Conservation (phyloP, 2,329 filamentous ascomycete species). For the Fonsecaea monophora region DNA sequence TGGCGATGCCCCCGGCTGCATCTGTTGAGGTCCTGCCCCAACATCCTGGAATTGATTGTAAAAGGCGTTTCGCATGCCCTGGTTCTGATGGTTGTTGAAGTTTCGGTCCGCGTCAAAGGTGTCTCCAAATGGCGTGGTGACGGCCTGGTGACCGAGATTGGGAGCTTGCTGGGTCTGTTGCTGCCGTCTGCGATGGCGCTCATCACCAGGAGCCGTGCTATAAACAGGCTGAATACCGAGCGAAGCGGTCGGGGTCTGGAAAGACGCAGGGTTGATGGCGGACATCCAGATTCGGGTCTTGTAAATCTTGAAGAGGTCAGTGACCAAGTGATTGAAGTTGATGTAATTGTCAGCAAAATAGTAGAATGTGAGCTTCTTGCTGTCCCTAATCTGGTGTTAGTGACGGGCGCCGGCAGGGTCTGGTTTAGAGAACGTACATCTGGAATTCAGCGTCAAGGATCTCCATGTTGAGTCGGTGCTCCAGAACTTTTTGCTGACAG, state of each 20-base stretch:
- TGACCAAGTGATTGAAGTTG: slow-evolving; percentile 95
- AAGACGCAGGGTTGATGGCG: slow-evolving; percentile 95
- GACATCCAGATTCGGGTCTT: slow-evolving; percentile 99
- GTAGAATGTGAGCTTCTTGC: slow-evolving; percentile 98
- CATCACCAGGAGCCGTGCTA: slow-evolving; percentile 31
- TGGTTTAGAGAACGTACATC: slow-evolving; percentile 70
- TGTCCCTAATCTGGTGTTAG: slow-evolving; percentile 70
- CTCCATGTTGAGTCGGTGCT: slow-evolving; percentile 96
- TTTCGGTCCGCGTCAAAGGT: slow-evolving; percentile 35
- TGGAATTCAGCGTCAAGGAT: slow-evolving; percentile 98
- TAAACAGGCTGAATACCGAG: slow-evolving; percentile 65
- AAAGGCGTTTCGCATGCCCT: slow-evolving; percentile 29
- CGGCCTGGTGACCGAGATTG: slow-evolving; percentile 25
- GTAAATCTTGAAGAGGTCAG: slow-evolving; percentile 98
- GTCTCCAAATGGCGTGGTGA: slow-evolving; percentile 36
- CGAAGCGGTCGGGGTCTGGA: slow-evolving; percentile 74
- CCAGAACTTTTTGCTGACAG: slow-evolving; percentile 94
- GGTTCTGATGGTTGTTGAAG: slow-evolving; percentile 32
- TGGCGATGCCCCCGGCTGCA: slow-evolving; percentile 43
- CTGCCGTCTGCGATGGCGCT: slow-evolving; percentile 33
- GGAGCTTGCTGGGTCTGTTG: slow-evolving; percentile 40
- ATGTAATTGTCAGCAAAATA: slow-evolving; percentile 98
- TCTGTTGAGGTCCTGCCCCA: slow-evolving; percentile 39
- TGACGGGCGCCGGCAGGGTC: background rate
- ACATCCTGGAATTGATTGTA: slow-evolving; percentile 34